Evolutionary conservation across 2,329 filamentous ascomycete species (phyloP).

Genomic region (Aspergillaceae sp.): DNA sequence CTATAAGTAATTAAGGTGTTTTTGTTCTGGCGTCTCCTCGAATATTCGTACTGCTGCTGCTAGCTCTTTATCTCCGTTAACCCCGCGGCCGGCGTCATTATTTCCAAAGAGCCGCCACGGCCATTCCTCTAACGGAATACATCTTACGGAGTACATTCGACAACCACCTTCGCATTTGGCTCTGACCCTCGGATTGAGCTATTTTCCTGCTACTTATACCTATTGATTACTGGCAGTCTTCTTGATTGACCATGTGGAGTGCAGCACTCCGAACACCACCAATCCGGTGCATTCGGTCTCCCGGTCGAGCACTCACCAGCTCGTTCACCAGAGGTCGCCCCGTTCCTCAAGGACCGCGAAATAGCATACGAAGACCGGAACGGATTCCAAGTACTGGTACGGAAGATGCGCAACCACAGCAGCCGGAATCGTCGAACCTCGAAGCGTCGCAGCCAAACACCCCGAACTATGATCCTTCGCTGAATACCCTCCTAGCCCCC

Average conservation of each 20-base stretch:
- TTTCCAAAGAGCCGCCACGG: background rate
- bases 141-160: too few species aligned
- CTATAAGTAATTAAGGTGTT: too few species aligned
- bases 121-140: too few species aligned
- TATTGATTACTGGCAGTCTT: background rate
- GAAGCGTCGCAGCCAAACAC: slow-evolving; percentile 22
- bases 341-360: slow-evolving; percentile 22
- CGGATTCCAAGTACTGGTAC: slow-evolving; percentile 8
- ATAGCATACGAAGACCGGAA: slow-evolving; percentile 19
- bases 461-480: slow-evolving; percentile 28
- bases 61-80: slow-evolving; percentile 24
- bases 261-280: slow-evolving; percentile 13
- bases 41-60: too few species aligned
- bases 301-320: slow-evolving; percentile 18
- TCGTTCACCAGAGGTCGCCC: slow-evolving; percentile 17
- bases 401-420: slow-evolving; percentile 3
- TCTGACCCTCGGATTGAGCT: too few species aligned
- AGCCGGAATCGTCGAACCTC: slow-evolving; percentile 3
- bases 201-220: too few species aligned
- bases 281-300: slow-evolving; percentile 12
- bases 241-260: slow-evolving; percentile 21
- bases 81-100: slow-evolving; percentile 14
- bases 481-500: slow-evolving; percentile 48
- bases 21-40: too few species aligned
- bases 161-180: too few species aligned